A percentile compares a stretch with the other conserved stretches of the same genome.
Conservation (phyloP, 139 green algal genomes). For the Chlorella sp. region DNA sequence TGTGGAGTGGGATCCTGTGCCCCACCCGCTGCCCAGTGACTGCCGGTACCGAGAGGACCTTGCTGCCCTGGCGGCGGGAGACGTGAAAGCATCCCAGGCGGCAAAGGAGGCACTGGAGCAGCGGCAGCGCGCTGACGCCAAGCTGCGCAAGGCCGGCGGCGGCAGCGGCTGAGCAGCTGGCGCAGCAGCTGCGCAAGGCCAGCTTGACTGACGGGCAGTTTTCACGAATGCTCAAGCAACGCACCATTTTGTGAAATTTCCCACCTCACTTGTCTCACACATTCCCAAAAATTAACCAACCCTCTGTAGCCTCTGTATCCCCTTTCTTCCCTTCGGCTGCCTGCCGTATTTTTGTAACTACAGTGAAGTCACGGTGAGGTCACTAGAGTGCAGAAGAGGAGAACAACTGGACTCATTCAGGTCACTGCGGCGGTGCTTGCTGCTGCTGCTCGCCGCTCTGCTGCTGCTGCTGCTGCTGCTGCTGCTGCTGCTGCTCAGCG, state of each 20-base stretch:
- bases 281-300: too few relatives aligned
- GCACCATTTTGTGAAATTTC: background rate
- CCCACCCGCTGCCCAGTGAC: conserved; percentile 70
- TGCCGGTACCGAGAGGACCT: conserved; percentile 71
- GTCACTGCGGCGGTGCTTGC: background rate
- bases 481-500: conserved; percentile 11
- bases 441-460: background rate
- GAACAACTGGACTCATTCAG: too few relatives aligned
- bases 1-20: conserved; percentile 55
- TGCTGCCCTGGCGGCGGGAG: conserved; percentile 43
- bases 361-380: too few relatives aligned
- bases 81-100: conserved; percentile 42
- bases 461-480: conserved; percentile 4
- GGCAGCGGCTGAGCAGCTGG: background rate
- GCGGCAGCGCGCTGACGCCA: conserved; percentile 62
- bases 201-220: background rate
- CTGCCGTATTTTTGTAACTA: too few relatives aligned
- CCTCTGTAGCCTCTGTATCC: too few relatives aligned
- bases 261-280: too few relatives aligned
- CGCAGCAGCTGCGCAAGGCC: background rate
- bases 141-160: conserved; percentile 49
- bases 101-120: conserved; percentile 66
- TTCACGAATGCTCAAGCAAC: background rate
- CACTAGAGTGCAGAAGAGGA: too few relatives aligned
- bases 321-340: too few relatives aligned